Evolutionary conservation across 148 eudicot genomes (phyloP), one percentile per base, ranked within the genome.

Genomic region (Pharnaceum exiguum): DNA sequence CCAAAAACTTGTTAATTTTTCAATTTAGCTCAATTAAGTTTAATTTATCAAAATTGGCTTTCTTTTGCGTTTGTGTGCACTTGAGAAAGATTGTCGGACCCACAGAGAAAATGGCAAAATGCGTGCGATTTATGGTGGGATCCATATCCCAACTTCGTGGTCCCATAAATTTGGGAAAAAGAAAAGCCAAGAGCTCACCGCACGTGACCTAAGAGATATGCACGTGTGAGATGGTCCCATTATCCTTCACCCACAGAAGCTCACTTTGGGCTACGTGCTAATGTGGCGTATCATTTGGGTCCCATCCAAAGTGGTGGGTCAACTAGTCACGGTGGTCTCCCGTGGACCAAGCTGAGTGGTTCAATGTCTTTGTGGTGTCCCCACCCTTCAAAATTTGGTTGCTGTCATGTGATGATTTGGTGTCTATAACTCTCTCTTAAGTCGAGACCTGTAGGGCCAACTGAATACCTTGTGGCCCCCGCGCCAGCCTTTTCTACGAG

Each of bases 151-250:
- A 35, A 1, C 45, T 52, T 55, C 36, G 59, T 52, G 61, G 48
- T 49, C 67, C 61, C 33, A 25, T 54, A n/a, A n/a, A n/a, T 62
- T 62, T 30, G 46, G 52, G 43, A 16, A 55, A 54, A 38, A 29
- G 10, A 44, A 27, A 53, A 50, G n/a, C 21, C 22, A 35, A 46
- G 51, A 46, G 44, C 37, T 25, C 28, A 1, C 50, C 45, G 74
- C 68, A 62, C 68, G 68, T 62, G 68, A 69, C 51, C 2, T 7
- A 7, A 22, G 51, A 46, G 57, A 31, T 15, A 11, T 56, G 68
- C 68, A 70, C 74, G 74, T 70, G 74, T 57, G 55, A 56, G 31
- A 57, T 63, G 68, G 58, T 37, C 63, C 73, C 55, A 1, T 4
- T 45, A 11, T 36, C 9, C 6, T 28, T 12, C 4, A 9, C 21